phyloP scores from a whole-genome alignment of 73 alveolate species.

The Tetrahymena thermophila region DNA sequence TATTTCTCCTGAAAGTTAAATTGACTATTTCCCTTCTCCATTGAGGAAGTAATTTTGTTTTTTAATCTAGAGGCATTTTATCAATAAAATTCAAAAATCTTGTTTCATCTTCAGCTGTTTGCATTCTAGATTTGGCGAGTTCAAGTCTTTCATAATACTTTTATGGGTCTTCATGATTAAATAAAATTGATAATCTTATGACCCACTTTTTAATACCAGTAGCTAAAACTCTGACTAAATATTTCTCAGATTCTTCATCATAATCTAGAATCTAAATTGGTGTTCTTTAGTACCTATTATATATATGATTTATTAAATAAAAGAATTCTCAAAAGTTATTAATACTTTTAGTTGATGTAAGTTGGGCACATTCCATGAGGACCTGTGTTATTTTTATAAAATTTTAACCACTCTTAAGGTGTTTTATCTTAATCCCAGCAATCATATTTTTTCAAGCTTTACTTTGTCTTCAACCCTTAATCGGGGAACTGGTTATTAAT shows the following conservation, averaged over 20 bases:
- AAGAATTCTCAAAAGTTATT: neutral
- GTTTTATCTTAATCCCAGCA: neutral
- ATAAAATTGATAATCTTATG: constrained; percentile 6
- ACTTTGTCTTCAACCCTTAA: neutral
- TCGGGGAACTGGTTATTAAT: neutral
- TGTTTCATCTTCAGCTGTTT: constrained; percentile 38
- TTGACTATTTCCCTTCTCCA: neutral
- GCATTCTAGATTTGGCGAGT: neutral
- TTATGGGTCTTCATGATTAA: constrained; percentile 11
- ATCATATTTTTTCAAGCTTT: neutral
- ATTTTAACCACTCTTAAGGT: neutral
- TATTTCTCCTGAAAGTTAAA: neutral
- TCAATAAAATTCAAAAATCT: constrained; percentile 34
- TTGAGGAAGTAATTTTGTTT: neutral
- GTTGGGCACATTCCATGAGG: neutral
- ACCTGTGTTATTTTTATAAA: neutral
- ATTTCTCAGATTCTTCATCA: constrained; percentile 5
- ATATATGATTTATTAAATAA: neutral
- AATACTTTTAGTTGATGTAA: neutral
- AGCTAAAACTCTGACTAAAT: constrained; percentile 6
- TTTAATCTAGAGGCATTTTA: neutral
- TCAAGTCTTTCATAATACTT: constrained; percentile 11
- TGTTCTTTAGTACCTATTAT: neutral
- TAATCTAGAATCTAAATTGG: neutral
- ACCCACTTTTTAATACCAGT: constrained; percentile 10